Conservation (phyloP, 768 basidiomycete species). For the Auriculariales sp. region DNA sequence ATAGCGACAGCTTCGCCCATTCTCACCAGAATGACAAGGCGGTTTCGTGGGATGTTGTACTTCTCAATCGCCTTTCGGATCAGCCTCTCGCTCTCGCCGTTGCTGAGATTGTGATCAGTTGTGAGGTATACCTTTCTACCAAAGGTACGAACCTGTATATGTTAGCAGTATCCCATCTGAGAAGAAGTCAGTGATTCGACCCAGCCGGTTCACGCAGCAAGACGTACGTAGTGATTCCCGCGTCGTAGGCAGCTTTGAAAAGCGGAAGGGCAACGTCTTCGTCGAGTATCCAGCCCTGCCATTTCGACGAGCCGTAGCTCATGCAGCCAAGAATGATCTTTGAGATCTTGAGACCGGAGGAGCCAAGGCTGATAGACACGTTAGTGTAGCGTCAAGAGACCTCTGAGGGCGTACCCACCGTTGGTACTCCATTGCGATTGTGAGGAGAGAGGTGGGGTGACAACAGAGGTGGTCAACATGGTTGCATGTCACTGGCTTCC, state of each 20-base stretch:
- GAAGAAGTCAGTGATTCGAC: constrained; percentile 4
- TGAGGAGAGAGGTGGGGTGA: neutral
- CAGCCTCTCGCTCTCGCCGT: constrained; percentile 23
- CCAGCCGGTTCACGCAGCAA: neutral
- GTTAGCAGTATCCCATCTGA: constrained; percentile 16
- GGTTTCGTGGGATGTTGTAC: constrained; percentile 19
- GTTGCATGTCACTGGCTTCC: no score
- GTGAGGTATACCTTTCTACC: no score
- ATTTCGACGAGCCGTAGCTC: constrained; percentile 38
- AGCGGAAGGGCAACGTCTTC: constrained; percentile 8
- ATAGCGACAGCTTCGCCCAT: constrained; percentile 5
- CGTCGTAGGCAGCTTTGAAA: constrained; percentile 17
- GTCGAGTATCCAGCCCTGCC: constrained; percentile 16
- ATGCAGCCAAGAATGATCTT: constrained; percentile 51
- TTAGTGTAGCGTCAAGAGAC: neutral
- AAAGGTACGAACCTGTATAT: no score
- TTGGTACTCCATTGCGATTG: neutral
- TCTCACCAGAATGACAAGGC: constrained; percentile 19
- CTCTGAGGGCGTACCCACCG: neutral
- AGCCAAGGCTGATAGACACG: constrained; percentile 23
- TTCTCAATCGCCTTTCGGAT: constrained; percentile 22
- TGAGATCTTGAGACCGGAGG: constrained; percentile 48
- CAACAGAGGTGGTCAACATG: no score
- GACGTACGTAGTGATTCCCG: constrained; percentile 14
- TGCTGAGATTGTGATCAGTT: constrained; percentile 19